These are phyloP conservation scores for Harringtonia lauricola DNA, from an alignment of 2,329 filamentous ascomycete species.

Conservation along the genomic window DNA sequence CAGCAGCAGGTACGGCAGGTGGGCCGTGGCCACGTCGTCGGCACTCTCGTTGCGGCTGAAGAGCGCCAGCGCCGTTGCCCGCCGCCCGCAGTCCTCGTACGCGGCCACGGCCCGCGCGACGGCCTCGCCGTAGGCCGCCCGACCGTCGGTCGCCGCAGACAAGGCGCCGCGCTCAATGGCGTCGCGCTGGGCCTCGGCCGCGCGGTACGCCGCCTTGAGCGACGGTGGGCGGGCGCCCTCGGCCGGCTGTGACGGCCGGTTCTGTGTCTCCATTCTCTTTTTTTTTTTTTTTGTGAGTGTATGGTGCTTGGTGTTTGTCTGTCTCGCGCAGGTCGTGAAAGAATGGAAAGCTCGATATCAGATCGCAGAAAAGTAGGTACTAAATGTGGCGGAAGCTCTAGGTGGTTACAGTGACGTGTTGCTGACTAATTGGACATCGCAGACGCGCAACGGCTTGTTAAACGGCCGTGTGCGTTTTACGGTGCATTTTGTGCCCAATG, in stretches of 20 bases:
- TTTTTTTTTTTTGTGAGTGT: too few species aligned
- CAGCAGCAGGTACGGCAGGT: constrained; percentile 75
- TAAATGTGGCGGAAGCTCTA: too few species aligned
- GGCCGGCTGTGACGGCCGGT: too few species aligned
- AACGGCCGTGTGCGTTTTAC: too few species aligned
- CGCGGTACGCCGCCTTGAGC: constrained; percentile 36
- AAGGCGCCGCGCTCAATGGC: constrained; percentile 37
- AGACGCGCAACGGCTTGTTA: too few species aligned
- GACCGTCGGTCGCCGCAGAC: constrained; percentile 32
- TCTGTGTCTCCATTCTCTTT: neutral
- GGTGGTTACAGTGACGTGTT: too few species aligned
- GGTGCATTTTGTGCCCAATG: too few species aligned
- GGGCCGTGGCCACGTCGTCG: constrained; percentile 77
- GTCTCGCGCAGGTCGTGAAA: too few species aligned
- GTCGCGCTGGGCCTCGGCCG: constrained; percentile 39
- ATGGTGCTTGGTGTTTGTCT: too few species aligned
- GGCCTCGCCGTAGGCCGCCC: constrained; percentile 56
- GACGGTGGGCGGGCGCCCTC: constrained; percentile 4
- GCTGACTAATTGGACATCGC: too few species aligned
- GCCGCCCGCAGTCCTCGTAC: constrained; percentile 62
- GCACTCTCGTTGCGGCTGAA: constrained; percentile 86
- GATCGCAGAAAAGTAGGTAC: too few species aligned
- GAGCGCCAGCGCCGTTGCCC: constrained; percentile 60
- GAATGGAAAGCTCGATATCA: too few species aligned
- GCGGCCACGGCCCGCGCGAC: constrained; percentile 55